A percentile compares a stretch with the other conserved stretches of the same genome.
phyloP scores from a whole-genome alignment of 1,284 basidiomycete genomes.

The Melanopsichium pennsylvanicum region DNA sequence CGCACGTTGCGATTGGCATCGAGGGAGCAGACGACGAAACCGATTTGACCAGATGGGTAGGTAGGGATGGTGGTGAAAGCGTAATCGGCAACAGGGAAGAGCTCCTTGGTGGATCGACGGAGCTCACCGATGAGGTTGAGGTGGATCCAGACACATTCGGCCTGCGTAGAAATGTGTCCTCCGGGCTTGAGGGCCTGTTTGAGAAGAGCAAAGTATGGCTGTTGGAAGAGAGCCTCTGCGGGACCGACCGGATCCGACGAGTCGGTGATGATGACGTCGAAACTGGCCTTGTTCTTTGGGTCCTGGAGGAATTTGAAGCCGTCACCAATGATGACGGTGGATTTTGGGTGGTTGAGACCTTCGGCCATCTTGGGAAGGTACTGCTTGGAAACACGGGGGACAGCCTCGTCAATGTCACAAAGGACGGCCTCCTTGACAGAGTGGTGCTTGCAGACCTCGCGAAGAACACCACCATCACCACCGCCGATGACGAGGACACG shows the following conservation, averaged over 20 bases:
- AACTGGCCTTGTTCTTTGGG: conserved; percentile 76
- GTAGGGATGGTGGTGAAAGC: conserved; percentile 97
- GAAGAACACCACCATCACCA: conserved; percentile 79
- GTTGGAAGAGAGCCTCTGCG: conserved; percentile 91
- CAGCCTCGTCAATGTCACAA: conserved; percentile 98
- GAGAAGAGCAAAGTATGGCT: conserved; percentile 95
- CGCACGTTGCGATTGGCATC: conserved; percentile 65
- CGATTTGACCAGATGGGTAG: conserved; percentile 96
- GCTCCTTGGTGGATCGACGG: conserved; percentile 75
- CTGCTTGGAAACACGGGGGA: conserved; percentile 90
- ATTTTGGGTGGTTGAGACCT: conserved; percentile 82
- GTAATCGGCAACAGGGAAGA: conserved; percentile 89
- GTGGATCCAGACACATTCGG: conserved; percentile 95
- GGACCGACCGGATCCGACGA: conserved; percentile 98
- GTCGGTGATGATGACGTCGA: conserved; percentile 97
- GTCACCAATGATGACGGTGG: conserved; percentile 89
- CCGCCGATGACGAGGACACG: conserved; percentile 96
- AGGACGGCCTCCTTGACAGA: conserved; percentile 90
- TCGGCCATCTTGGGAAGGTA: conserved; percentile 94
- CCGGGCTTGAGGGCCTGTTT: conserved; percentile 87
- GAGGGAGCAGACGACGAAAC: conserved; percentile 90
- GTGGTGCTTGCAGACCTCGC: conserved; percentile 95
- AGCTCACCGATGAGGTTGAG: conserved; percentile 85
- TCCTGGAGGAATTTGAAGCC: conserved; percentile 96
- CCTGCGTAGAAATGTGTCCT: conserved; percentile 95